These are phyloP conservation scores for Beauveria brongniartii DNA, from an alignment of 2,329 filamentous ascomycete genomes.

Conservation along the genomic window DNA sequence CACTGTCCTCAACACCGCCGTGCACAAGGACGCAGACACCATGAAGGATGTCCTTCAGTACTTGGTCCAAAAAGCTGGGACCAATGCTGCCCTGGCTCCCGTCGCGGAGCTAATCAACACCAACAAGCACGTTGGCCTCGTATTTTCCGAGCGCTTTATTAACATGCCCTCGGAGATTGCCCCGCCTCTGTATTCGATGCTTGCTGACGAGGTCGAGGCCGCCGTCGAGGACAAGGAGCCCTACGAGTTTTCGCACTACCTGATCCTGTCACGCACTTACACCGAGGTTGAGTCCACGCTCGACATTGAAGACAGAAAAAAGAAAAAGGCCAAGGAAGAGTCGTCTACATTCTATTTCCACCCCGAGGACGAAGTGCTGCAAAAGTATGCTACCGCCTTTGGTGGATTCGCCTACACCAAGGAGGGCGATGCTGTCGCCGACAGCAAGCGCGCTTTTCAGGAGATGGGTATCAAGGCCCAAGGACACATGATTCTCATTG, in stretches of 20 bases:
- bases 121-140: conserved; percentile 63
- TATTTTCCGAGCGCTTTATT: conserved; percentile 88
- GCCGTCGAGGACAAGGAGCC: conserved; percentile 87
- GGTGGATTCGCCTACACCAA: conserved; percentile 73
- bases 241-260: conserved; percentile 87
- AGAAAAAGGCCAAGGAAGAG: conserved; percentile 57
- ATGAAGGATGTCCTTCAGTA: conserved; percentile 67
- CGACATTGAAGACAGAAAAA: conserved; percentile 51
- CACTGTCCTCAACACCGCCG: conserved; percentile 74
- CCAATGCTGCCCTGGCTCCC: conserved; percentile 46
- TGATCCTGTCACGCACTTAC: conserved; percentile 89
- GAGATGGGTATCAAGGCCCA: conserved; percentile 81
- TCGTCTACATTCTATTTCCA: conserved; percentile 81
- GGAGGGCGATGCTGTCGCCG: conserved; percentile 71
- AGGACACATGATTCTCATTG: conserved; percentile 81
- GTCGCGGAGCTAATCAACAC: conserved; percentile 48
- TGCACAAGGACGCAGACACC: conserved; percentile 67
- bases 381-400: conserved; percentile 62
- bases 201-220: conserved; percentile 82
- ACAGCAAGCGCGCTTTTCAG: conserved; percentile 91
- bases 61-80: conserved; percentile 48
- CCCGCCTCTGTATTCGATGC: conserved; percentile 90
- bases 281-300: conserved; percentile 76
- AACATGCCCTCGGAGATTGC: conserved; percentile 94
- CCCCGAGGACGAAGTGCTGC: conserved; percentile 84